Evolutionary conservation across 306 rosid species (phyloP), one percentile per base, ranked within the genome.

Genomic region (Prunus mume): DNA sequence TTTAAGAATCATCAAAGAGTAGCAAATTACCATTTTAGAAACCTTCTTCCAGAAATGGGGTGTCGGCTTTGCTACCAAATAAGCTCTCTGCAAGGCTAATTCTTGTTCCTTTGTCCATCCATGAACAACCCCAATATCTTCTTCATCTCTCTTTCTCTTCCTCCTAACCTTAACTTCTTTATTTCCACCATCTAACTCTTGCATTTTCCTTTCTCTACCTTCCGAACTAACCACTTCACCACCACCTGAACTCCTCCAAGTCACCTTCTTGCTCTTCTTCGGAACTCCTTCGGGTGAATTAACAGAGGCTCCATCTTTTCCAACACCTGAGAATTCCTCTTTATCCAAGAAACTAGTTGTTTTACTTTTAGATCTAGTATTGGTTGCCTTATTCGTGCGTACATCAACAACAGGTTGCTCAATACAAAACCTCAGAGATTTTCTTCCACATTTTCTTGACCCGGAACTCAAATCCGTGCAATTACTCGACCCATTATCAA

Each of bases 41-140:
- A 94, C 97, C 61, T 87, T 89, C 90, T 91, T 94, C 98, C 98
- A 94, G 87, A 94, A 94, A 72, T 84, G 78, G 17, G 98, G 96
- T 11, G 92, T 89, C 5, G 97, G 98, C 80, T 84, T 92, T 30
- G 89, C 86, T 50, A 79, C 68, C 28, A 86, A 57, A 83, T 87
- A 94, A 30, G 98, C 95, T 75, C 68, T 90, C 68, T 79, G 87
- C 81, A 94, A 64, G 12, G 90, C 93, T 69, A 72, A 71, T 75
- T 90, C 93, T 76, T 94, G 97, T 71, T 94, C 96, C 77, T 78
- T 83, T 18, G 91, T 87, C 98, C 98, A 94, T 67, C 90, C 92
- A 10, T 80, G 68, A 2, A 55, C 73, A n/a, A 57, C 24, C 72
- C 76, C 76, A 64, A 50, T 43, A n/a, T 43, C 84, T 24, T 71